phyloP scores from a whole-genome alignment of 805 yeast species.

The Candida ulmi region DNA sequence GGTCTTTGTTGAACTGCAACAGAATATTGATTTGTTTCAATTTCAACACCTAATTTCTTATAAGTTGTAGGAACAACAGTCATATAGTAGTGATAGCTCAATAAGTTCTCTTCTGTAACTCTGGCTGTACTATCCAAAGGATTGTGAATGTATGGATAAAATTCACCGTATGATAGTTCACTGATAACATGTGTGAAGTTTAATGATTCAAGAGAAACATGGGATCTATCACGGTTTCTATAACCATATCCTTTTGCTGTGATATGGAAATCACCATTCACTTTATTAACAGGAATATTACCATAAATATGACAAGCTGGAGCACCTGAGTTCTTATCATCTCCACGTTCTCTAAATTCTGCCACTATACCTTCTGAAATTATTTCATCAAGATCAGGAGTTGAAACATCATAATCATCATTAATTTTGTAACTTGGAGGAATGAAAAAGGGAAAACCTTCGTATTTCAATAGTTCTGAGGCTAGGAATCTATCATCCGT shows the following conservation, averaged over 20 bases:
- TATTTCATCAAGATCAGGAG: conserved; percentile 64
- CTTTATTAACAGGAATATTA: conserved; percentile 75
- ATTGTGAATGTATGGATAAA: conserved; percentile 78
- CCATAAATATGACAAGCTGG: conserved; percentile 88
- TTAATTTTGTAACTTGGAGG: conserved; percentile 46
- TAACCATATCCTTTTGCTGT: conserved; percentile 73
- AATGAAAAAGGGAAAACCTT: conserved; percentile 53
- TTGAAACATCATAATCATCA: conserved; percentile 38
- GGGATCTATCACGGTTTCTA: conserved; percentile 34
- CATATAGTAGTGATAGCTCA: conserved; percentile 58
- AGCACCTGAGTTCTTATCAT: conserved; percentile 40
- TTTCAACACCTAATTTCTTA: conserved; percentile 58
- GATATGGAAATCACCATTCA: conserved; percentile 79
- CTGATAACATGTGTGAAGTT: conserved; percentile 81
- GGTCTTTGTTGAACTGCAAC: conserved; percentile 44
- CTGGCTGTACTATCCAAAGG: conserved; percentile 81
- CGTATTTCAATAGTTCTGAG: conserved; percentile 64
- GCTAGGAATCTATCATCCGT: conserved; percentile 79
- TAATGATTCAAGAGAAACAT: conserved; percentile 42
- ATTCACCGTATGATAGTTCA: conserved; percentile 88
- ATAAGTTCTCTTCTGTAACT: conserved; percentile 41
- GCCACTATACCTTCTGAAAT: conserved; percentile 64
- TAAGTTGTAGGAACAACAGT: conserved; percentile 82
- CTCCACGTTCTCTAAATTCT: conserved; percentile 44
- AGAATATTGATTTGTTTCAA: conserved; percentile 86